Conservation (phyloP, 306 rosid species). For the Citrullus mucosospermus region DNA sequence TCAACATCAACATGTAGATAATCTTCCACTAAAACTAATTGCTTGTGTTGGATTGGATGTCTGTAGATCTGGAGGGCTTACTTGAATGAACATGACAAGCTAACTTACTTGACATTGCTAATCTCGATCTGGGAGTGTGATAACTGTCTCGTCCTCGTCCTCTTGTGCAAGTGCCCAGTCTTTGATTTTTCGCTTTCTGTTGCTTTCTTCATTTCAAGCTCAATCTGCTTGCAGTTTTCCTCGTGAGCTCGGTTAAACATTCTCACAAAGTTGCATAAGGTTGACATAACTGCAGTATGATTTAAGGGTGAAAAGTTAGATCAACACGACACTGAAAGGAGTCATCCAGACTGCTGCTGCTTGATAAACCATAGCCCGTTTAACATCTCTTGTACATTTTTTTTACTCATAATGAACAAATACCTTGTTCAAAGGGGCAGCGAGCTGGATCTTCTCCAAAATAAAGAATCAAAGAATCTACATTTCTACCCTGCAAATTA, state of each 20-base stretch:
- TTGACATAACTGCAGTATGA: slow-evolving; percentile 50
- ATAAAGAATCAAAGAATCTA: slow-evolving; percentile 72
- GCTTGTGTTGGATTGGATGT: neutral
- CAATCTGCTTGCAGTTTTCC: slow-evolving; percentile 42
- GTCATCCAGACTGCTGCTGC: neutral
- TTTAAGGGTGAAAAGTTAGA: neutral
- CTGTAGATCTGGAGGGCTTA: neutral
- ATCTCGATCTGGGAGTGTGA: slow-evolving; percentile 29
- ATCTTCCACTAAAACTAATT: neutral
- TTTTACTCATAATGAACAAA: neutral
- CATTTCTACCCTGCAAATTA: slow-evolving; percentile 66
- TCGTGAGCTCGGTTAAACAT: slow-evolving; percentile 68
- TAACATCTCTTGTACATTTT: neutral
- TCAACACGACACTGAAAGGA: neutral
- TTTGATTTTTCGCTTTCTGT: slow-evolving; percentile 41
- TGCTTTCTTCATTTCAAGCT: slow-evolving; percentile 61
- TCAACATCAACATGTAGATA: neutral
- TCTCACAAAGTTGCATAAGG: slow-evolving; percentile 61
- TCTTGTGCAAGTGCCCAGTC: slow-evolving; percentile 11
- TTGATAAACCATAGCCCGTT: neutral
- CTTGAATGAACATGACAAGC: slow-evolving; percentile 2
- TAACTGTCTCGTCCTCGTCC: neutral
- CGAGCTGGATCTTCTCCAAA: slow-evolving; percentile 92
- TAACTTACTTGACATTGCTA: slow-evolving; percentile 32
- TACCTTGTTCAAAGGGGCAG: slow-evolving; percentile 91